Evolutionary conservation across 1,284 basidiomycete genomes (phyloP).

Genomic region (Cryptococcus wingfieldii): DNA sequence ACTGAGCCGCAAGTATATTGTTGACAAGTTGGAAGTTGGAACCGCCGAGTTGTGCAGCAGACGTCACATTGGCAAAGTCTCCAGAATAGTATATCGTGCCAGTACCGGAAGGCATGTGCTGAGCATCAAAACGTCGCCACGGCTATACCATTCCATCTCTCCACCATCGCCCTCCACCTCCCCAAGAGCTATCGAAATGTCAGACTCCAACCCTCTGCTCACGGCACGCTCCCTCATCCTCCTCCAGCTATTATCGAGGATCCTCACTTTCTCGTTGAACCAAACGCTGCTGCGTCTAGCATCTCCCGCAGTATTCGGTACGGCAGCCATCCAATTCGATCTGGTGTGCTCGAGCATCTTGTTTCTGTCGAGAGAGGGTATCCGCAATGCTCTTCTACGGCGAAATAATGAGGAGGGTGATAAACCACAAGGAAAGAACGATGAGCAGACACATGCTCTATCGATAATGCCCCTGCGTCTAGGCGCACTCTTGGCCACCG

Average conservation of each 20-base stretch:
- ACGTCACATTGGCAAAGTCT: too few species aligned
- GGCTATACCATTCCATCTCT: not conserved
- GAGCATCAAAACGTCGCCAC: too few species aligned
- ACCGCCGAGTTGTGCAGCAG: too few species aligned
- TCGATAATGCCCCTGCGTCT: slow-evolving; percentile 54
- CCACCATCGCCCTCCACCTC: not conserved
- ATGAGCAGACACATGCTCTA: slow-evolving; percentile 19
- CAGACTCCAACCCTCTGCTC: slow-evolving; percentile 15
- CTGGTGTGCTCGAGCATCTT: slow-evolving; percentile 81
- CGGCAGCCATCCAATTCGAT: slow-evolving; percentile 80
- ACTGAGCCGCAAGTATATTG: too few species aligned
- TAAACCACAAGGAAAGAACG: not conserved
- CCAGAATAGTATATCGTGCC: too few species aligned
- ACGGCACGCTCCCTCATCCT: slow-evolving; percentile 73
- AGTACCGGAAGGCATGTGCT: too few species aligned
- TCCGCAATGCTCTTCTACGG: slow-evolving; percentile 71
- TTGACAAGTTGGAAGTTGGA: too few species aligned
- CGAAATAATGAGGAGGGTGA: not conserved
- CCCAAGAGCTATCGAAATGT: not conserved
- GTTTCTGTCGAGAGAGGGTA: slow-evolving; percentile 85
- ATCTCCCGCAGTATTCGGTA: slow-evolving; percentile 79
- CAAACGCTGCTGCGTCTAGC: slow-evolving; percentile 76
- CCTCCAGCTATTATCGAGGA: slow-evolving; percentile 76
- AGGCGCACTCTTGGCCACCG: slow-evolving; percentile 57
- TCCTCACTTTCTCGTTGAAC: slow-evolving; percentile 83